Percentiles rank a stretch among this genome's conserved stretches.
Evolutionary conservation across 139 green algal genomes (phyloP).

Genomic region (Closterium sp.): DNA sequence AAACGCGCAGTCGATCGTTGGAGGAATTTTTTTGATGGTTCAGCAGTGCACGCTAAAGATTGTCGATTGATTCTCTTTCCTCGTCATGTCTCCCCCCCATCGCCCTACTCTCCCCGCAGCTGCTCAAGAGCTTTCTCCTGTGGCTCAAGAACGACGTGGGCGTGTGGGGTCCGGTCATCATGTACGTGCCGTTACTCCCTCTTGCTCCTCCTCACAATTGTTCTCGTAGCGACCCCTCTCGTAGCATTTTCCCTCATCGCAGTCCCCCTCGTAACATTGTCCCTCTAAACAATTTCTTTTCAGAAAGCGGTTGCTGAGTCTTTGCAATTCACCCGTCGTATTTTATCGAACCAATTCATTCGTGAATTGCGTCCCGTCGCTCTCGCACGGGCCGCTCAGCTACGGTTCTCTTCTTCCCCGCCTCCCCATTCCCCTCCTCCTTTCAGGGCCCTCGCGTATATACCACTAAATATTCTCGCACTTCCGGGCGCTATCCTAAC

Average conservation of each 20-base stretch:
- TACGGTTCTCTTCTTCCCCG: not conserved
- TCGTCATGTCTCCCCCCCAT: not conserved
- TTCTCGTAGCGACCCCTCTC: not conserved
- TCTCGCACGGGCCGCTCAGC: not conserved
- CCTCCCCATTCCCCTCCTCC: not conserved
- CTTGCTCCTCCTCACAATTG: not conserved
- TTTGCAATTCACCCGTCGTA: not conserved
- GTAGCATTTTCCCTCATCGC: not conserved
- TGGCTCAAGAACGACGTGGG: constrained; percentile 43
- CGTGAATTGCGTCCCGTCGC: not conserved
- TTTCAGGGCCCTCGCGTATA: constrained; percentile 31
- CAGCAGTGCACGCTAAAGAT: not conserved
- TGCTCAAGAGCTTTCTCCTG: constrained; percentile 26
- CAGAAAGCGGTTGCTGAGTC: too few species aligned
- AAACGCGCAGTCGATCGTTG: not conserved
- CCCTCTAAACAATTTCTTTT: too few species aligned
- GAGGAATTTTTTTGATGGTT: not conserved
- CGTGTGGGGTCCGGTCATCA: constrained; percentile 35
- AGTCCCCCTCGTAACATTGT: not conserved
- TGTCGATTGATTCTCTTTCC: not conserved
- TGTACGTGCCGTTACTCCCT: not conserved
- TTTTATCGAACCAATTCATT: not conserved
- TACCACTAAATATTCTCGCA: constrained; percentile 33
- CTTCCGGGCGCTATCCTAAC: constrained; percentile 42
- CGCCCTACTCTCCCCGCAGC: not conserved